These are phyloP conservation scores for Termitomyces heimii DNA, from an alignment of 768 basidiomycete species.

Conservation along the genomic window DNA sequence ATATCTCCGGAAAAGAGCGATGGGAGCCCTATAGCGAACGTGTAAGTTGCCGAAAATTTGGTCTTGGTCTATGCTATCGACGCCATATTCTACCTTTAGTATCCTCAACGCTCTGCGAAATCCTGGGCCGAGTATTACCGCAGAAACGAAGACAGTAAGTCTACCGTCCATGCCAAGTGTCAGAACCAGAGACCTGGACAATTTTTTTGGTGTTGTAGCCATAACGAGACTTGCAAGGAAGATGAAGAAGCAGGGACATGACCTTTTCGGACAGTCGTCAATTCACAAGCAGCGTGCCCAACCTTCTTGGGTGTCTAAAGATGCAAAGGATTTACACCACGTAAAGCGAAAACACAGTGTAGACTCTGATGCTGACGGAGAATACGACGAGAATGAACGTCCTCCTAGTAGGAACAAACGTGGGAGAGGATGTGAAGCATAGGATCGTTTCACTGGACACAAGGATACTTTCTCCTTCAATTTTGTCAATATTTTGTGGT, in stretches of 20 bases:
- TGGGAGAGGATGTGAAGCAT: slow-evolving; percentile 14
- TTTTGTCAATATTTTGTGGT: background rate
- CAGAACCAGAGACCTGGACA: background rate
- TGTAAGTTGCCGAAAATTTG: slow-evolving; percentile 26
- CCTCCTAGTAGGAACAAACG: slow-evolving; percentile 17
- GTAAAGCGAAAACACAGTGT: slow-evolving; percentile 30
- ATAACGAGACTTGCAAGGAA: slow-evolving; percentile 29
- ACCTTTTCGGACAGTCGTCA: slow-evolving; percentile 11
- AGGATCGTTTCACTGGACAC: background rate
- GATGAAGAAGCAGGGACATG: slow-evolving; percentile 24
- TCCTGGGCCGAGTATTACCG: slow-evolving; percentile 62
- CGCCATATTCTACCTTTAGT: slow-evolving; percentile 25
- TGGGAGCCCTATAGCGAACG: slow-evolving; percentile 51
- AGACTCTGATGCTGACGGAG: slow-evolving; percentile 21
- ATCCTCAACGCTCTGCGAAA: slow-evolving; percentile 46
- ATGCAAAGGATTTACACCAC: slow-evolving; percentile 14
- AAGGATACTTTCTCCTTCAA: background rate
- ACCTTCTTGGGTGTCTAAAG: slow-evolving; percentile 22
- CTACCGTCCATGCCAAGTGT: no score
- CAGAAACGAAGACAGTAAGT: slow-evolving; percentile 41
- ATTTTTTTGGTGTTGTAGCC: background rate
- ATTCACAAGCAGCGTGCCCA: slow-evolving; percentile 23
- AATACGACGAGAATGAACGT: slow-evolving; percentile 9
- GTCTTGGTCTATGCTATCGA: background rate
- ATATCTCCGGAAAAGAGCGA: slow-evolving; percentile 34